Conservation (phyloP, 495 filamentous ascomycete genomes). For the Haplographium delicatum region DNA sequence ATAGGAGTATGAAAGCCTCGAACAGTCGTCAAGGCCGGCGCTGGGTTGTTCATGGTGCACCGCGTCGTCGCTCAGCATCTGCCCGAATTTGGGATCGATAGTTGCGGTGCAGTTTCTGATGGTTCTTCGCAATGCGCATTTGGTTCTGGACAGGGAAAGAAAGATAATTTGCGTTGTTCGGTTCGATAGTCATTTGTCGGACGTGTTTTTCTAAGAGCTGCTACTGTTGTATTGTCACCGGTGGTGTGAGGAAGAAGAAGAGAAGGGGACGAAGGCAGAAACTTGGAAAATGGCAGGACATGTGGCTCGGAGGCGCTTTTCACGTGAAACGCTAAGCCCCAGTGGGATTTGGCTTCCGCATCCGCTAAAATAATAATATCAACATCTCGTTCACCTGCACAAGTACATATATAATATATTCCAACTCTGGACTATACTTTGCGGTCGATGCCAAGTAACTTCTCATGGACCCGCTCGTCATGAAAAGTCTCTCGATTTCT, state of each 20-base stretch:
- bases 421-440: no score
- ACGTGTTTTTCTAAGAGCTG: neutral
- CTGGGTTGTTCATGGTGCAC: slow-evolving; percentile 31
- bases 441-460: no score
- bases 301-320: slow-evolving; percentile 1
- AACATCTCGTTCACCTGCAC: no score
- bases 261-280: neutral
- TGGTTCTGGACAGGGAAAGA: slow-evolving; percentile 13
- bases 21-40: slow-evolving; percentile 65
- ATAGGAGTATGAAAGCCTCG: slow-evolving; percentile 76
- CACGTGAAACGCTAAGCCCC: no score
- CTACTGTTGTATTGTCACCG: slow-evolving; percentile 9
- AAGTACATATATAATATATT: no score
- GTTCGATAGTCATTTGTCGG: slow-evolving; percentile 28
- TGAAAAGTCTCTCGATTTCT: no score
- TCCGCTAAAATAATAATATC: no score
- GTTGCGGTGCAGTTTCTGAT: slow-evolving; percentile 25
- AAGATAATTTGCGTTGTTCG: slow-evolving; percentile 5
- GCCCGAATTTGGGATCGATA: slow-evolving; percentile 24
- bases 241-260: slow-evolving; percentile 17
- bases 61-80: slow-evolving; percentile 24
- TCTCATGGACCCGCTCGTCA: no score
- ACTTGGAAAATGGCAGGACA: neutral
- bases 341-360: no score
- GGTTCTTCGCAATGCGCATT: slow-evolving; percentile 26